Conservation (phyloP, 305 asterid genomes). For the Fraxinus albicans region DNA sequence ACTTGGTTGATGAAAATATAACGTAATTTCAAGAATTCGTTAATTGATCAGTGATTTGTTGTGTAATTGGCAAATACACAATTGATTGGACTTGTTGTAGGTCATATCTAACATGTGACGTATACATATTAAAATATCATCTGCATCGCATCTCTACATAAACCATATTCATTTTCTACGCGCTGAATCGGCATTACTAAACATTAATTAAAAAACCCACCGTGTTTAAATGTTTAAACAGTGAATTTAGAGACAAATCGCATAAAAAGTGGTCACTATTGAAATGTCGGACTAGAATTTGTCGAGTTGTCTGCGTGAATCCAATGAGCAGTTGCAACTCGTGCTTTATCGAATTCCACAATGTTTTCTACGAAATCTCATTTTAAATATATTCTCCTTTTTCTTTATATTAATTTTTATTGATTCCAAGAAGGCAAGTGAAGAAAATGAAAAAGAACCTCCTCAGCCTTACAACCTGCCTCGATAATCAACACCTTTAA, state of each 20-base stretch:
- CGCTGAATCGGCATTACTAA: too few species aligned
- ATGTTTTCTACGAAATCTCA: conserved; percentile 16
- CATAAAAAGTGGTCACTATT: conserved; percentile 29
- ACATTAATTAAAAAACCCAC: background rate
- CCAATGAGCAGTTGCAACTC: conserved; percentile 50
- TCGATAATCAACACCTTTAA: conserved; percentile 43
- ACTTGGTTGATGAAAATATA: too few species aligned
- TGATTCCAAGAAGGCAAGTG: conserved; percentile 22
- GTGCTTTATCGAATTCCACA: conserved; percentile 66
- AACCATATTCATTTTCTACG: background rate
- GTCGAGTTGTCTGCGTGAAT: conserved; percentile 22
- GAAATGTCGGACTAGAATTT: conserved; percentile 26
- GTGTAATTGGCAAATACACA: background rate
- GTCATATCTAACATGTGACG: background rate
- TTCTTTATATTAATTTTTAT: background rate
- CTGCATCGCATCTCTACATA: background rate
- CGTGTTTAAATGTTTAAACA: background rate
- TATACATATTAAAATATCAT: background rate
- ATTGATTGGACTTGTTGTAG: too few species aligned
- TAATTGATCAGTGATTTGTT: background rate
- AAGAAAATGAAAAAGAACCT: conserved; percentile 39
- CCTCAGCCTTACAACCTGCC: conserved; percentile 31
- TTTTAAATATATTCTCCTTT: background rate
- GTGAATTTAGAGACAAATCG: background rate
- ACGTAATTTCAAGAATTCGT: background rate